phyloP scores from a whole-genome alignment of 2,329 filamentous ascomycete species.

The Daldinia eschscholtzii region DNA sequence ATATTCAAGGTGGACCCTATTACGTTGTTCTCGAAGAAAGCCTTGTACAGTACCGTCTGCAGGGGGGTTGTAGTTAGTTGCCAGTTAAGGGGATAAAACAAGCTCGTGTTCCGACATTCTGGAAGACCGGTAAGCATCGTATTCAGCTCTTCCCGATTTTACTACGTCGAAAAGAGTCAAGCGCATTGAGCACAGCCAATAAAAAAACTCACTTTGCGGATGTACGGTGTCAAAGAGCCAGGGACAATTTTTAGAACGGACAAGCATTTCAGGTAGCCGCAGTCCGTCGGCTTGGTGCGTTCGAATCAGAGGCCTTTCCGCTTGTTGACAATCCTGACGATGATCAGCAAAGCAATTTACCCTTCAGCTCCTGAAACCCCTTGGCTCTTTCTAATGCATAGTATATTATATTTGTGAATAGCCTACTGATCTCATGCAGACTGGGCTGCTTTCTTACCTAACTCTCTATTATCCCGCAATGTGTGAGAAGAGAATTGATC shows the following conservation, averaged over 20 bases:
- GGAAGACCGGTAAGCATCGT: background rate
- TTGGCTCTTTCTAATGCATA: background rate
- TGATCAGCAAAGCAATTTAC: background rate
- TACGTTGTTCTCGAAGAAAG: too few relatives aligned
- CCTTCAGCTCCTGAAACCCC: background rate
- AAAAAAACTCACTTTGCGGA: background rate
- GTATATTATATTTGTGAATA: background rate
- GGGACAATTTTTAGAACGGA: background rate
- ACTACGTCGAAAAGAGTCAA: background rate
- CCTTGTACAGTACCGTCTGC: too few relatives aligned
- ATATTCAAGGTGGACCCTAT: too few relatives aligned
- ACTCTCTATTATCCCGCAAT: too few relatives aligned
- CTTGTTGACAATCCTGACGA: background rate
- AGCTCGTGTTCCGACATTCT: constrained; percentile 4
- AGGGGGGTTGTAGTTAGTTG: too few relatives aligned
- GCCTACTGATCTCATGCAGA: background rate
- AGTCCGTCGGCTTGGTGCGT: background rate
- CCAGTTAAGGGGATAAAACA: background rate
- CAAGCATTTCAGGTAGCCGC: constrained; percentile 5
- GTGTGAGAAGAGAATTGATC: too few relatives aligned
- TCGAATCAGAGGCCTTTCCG: constrained; percentile 1
- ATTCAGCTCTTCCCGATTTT: background rate
- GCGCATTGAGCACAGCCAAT: constrained; percentile 2
- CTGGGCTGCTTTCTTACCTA: background rate
- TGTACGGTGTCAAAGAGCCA: background rate